Evolutionary conservation across 2,329 filamentous ascomycete genomes (phyloP).

Genomic region (Cladobotryum protrusum): DNA sequence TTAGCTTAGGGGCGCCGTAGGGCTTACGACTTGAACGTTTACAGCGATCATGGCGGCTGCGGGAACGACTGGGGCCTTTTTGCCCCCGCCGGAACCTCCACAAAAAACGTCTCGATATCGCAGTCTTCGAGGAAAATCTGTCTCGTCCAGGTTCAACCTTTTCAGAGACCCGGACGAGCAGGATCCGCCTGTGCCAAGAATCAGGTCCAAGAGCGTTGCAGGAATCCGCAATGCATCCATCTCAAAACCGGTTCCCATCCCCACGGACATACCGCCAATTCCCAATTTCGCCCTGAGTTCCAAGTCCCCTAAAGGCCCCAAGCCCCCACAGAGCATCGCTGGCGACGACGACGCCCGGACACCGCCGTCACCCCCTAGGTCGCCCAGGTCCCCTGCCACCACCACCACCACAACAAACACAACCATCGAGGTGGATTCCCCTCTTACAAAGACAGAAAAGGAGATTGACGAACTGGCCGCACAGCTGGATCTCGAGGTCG

Average conservation of each 20-base stretch:
- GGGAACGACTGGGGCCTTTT: constrained; percentile 13
- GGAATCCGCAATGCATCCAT: constrained; percentile 5
- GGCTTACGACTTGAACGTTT: background rate
- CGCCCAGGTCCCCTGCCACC: constrained; percentile 5
- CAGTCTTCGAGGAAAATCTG: constrained; percentile 29
- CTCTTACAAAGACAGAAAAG: constrained; percentile 6
- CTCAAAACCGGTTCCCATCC: constrained; percentile 16
- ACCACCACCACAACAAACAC: background rate
- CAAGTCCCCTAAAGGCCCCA: constrained; percentile 22
- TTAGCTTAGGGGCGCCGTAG: background rate
- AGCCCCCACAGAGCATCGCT: constrained; percentile 12
- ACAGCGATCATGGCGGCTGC: constrained; percentile 10
- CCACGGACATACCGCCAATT: constrained; percentile 19
- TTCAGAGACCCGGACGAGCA: constrained; percentile 18
- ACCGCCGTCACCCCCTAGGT: constrained; percentile 9
- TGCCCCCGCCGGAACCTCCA: constrained; percentile 13
- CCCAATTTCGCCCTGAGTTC: constrained; percentile 23
- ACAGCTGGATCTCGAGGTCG: constrained; percentile 9
- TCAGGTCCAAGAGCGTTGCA: constrained; percentile 16
- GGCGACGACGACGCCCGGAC: constrained; percentile 5
- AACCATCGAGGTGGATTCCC: background rate
- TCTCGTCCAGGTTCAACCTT: constrained; percentile 28
- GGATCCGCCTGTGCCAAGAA: constrained; percentile 2
- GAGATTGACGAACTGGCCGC: constrained; percentile 11
- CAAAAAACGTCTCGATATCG: constrained; percentile 27